phyloP scores from a whole-genome alignment of 805 yeast genomes.

The Starmerella riodocensis region DNA sequence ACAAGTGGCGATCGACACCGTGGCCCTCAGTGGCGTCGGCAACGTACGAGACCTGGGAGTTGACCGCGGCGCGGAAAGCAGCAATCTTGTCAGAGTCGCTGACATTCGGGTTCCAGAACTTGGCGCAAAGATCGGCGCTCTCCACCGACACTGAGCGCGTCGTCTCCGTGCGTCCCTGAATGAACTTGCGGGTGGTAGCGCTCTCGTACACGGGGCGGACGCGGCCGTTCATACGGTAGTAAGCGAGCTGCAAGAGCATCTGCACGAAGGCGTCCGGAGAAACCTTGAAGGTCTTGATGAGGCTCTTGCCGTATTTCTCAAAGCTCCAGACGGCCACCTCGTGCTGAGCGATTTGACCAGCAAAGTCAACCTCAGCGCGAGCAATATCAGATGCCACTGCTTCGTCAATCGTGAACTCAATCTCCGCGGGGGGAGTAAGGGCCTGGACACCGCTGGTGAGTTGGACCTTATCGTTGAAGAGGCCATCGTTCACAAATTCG shows the following conservation, averaged over 20 bases:
- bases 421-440: slow-evolving; percentile 28
- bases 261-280: slow-evolving; percentile 93
- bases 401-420: slow-evolving; percentile 44
- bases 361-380: slow-evolving; percentile 45
- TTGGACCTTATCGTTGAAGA: slow-evolving; percentile 37
- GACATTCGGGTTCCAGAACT: slow-evolving; percentile 50
- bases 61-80: slow-evolving; percentile 58
- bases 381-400: slow-evolving; percentile 38
- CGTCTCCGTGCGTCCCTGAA: slow-evolving; percentile 88
- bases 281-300: slow-evolving; percentile 67
- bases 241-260: slow-evolving; percentile 80
- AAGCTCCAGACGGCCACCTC: slow-evolving; percentile 70
- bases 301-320: slow-evolving; percentile 72
- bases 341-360: slow-evolving; percentile 45
- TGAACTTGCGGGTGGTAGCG: slow-evolving; percentile 82
- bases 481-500: slow-evolving; percentile 51
- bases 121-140: slow-evolving; percentile 53
- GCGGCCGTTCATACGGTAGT: slow-evolving; percentile 67
- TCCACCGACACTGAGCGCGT: slow-evolving; percentile 72
- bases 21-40: slow-evolving; percentile 67
- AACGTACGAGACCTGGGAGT: slow-evolving; percentile 62
- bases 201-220: slow-evolving; percentile 88
- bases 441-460: slow-evolving; percentile 22
- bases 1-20: slow-evolving; percentile 88
- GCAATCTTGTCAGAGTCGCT: slow-evolving; percentile 44